Evolutionary conservation across 2,329 filamentous ascomycete genomes (phyloP).

Genomic region (Kalmusia sp.): DNA sequence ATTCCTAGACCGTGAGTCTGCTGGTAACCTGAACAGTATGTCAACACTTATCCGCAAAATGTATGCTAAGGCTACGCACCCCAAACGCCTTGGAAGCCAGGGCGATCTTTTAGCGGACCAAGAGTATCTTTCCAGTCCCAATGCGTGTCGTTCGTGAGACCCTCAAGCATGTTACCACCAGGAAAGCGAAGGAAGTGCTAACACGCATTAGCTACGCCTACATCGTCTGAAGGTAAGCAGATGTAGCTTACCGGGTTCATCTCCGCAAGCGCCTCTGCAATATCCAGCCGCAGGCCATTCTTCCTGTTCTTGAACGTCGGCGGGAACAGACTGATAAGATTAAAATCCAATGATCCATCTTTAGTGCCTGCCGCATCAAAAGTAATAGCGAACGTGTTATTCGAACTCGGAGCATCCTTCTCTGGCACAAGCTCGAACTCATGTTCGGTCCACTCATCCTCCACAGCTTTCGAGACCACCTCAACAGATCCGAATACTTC

Average conservation of each 20-base stretch:
- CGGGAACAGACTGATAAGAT: conserved; percentile 61
- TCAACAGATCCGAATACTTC: conserved; percentile 50
- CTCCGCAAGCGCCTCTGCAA: conserved; percentile 55
- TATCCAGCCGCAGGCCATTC: conserved; percentile 59
- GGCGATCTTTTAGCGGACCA: conserved; percentile 56
- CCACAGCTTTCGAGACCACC: conserved; percentile 36
- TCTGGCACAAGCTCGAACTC: conserved; percentile 45
- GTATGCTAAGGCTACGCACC: conserved; percentile 4
- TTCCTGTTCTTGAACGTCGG: conserved; percentile 61
- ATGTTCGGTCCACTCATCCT: conserved; percentile 50
- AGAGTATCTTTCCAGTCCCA: conserved; percentile 59
- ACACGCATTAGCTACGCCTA: neutral
- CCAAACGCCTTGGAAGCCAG: conserved; percentile 56
- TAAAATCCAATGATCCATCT: conserved; percentile 50
- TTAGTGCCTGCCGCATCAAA: conserved; percentile 51
- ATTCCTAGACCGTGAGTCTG: conserved; percentile 55
- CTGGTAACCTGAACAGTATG: conserved; percentile 30
- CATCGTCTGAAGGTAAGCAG: too few relatives aligned
- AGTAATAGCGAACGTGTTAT: conserved; percentile 61
- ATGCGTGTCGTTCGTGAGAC: conserved; percentile 29
- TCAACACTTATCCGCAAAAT: too few relatives aligned
- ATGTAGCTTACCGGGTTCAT: conserved; percentile 44
- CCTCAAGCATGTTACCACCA: conserved; percentile 58
- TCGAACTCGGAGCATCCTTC: conserved; percentile 52
- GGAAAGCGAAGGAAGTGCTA: conserved; percentile 58